phyloP scores from a whole-genome alignment of 306 rosid genomes.

The Datisca glomerata region DNA sequence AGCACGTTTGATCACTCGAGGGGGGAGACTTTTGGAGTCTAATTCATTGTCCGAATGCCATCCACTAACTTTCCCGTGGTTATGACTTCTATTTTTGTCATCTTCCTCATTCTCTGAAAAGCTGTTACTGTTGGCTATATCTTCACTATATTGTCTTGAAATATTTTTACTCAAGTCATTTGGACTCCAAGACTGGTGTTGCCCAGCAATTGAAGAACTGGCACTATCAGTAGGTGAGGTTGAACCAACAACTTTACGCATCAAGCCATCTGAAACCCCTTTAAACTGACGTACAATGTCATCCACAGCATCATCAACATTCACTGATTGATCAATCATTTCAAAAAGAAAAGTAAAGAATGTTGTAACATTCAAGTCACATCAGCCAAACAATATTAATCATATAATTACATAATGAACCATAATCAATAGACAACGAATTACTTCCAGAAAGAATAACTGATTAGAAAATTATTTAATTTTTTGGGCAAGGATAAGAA shows the following conservation, averaged over 20 bases:
- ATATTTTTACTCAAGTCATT: conserved; percentile 37
- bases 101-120: conserved; percentile 53
- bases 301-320: conserved; percentile 92
- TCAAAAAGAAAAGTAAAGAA: not conserved
- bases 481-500: no score
- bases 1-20: conserved; percentile 23
- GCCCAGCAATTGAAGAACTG: conserved; percentile 24
- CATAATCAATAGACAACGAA: not conserved
- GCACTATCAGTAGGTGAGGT: conserved; percentile 30
- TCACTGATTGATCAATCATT: conserved; percentile 40
- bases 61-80: conserved; percentile 29
- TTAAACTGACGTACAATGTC: conserved; percentile 89
- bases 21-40: conserved; percentile 39
- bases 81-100: conserved; percentile 24
- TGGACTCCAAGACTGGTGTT: conserved; percentile 35
- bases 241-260: conserved; percentile 58
- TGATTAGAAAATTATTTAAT: not conserved
- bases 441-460: not conserved
- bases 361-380: no score
- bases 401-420: no score
- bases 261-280: conserved; percentile 89
- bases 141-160: conserved; percentile 32
- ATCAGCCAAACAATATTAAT: no score
- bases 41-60: conserved; percentile 70
- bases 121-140: conserved; percentile 45